Percentiles rank a stretch among this genome's conserved stretches.
Evolutionary conservation across 2,329 filamentous ascomycete species (phyloP).

Genomic region (Penicillium sp.): DNA sequence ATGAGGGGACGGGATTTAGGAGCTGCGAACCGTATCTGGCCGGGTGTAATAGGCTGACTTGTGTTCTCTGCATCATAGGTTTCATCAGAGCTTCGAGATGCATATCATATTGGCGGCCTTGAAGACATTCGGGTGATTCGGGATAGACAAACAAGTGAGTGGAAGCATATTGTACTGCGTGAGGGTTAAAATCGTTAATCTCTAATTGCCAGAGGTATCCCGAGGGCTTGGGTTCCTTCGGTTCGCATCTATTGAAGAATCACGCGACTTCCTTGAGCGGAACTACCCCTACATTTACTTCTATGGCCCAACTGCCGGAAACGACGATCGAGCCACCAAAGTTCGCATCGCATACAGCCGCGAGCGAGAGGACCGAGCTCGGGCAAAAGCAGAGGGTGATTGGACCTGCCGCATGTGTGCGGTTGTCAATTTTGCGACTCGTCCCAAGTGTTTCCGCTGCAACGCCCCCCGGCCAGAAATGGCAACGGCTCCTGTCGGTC

Average conservation of each 20-base stretch:
- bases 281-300: conserved; percentile 53
- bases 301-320: conserved; percentile 43
- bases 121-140: conserved; percentile 59
- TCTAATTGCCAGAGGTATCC: conserved; percentile 47
- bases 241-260: conserved; percentile 50
- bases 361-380: conserved; percentile 52
- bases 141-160: conserved; percentile 57
- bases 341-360: conserved; percentile 55
- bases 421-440: conserved; percentile 57
- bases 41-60: conserved; percentile 35
- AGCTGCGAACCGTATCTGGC: not conserved
- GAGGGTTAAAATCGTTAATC: not conserved
- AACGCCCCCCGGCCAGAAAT: conserved; percentile 49
- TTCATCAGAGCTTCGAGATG: conserved; percentile 53
- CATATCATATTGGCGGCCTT: conserved; percentile 52
- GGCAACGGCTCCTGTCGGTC: conserved; percentile 31
- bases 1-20: not conserved
- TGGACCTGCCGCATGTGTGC: conserved; percentile 59
- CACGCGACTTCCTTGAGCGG: conserved; percentile 53
- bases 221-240: conserved; percentile 58
- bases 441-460: conserved; percentile 59
- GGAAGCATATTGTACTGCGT: not conserved
- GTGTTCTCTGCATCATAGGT: conserved; percentile 46
- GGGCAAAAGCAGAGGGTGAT: conserved; percentile 52
- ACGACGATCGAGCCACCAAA: conserved; percentile 43